Percentiles rank a stretch among this genome's conserved stretches.
phyloP scores from a whole-genome alignment of 306 rosid species.

The Prunus mira region DNA sequence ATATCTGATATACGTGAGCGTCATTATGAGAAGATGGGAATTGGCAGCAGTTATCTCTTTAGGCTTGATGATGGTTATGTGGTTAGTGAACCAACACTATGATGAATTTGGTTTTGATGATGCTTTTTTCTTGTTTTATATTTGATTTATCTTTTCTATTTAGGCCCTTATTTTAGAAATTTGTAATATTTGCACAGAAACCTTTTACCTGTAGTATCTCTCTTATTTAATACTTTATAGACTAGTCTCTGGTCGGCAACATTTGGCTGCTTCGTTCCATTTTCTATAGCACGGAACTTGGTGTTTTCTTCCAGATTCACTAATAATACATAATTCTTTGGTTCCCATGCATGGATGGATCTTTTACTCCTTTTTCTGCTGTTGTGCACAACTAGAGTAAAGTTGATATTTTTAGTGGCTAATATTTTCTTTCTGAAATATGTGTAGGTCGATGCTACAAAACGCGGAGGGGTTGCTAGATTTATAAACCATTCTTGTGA shows the following conservation, averaged over 20 bases:
- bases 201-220: background rate
- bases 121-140: background rate
- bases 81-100: constrained; percentile 56
- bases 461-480: constrained; percentile 95
- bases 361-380: background rate
- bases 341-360: background rate
- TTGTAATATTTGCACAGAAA: background rate
- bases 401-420: constrained; percentile 1
- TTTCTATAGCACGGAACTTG: background rate
- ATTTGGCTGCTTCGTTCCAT: background rate
- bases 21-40: constrained; percentile 90
- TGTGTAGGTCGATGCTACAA: constrained; percentile 96
- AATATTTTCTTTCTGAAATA: constrained; percentile 21
- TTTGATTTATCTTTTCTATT: background rate
- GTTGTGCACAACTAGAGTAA: background rate
- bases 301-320: background rate
- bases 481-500: constrained; percentile 96
- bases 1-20: constrained; percentile 95
- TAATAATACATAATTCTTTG: background rate
- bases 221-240: background rate
- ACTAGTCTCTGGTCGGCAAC: background rate
- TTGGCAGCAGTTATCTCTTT: constrained; percentile 97
- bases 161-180: constrained; percentile 8
- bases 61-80: constrained; percentile 96
- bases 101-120: background rate